Evolutionary conservation across 1,284 basidiomycete genomes (phyloP).

Genomic region (Neotropicomus parvogracilis): DNA sequence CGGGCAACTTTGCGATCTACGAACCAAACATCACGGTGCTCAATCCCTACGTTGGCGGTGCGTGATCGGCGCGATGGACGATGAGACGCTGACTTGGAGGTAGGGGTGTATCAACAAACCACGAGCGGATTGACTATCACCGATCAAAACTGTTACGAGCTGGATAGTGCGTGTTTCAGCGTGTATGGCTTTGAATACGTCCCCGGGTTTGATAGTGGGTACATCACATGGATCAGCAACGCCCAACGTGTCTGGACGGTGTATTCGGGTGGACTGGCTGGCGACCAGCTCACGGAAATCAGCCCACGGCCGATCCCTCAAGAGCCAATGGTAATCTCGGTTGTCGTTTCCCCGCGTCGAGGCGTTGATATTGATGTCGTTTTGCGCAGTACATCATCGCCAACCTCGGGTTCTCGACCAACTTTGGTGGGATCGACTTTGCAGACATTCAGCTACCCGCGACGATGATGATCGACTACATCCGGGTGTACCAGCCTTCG

Average conservation of each 20-base stretch:
- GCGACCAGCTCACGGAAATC: conserved; percentile 43
- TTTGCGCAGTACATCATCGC: conserved; percentile 39
- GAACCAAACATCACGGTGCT: conserved; percentile 25
- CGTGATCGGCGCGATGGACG: conserved; percentile 4
- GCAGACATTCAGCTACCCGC: conserved; percentile 37
- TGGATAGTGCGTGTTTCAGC: conserved; percentile 30
- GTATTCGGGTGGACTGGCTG: conserved; percentile 36
- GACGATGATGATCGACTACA: conserved; percentile 42
- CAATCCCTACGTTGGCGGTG: conserved; percentile 33
- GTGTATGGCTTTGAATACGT: conserved; percentile 35
- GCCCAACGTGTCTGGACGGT: conserved; percentile 46
- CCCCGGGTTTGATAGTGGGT: conserved; percentile 40
- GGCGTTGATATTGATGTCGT: conserved; percentile 11
- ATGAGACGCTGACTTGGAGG: conserved; percentile 1
- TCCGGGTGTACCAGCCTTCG: conserved; percentile 43
- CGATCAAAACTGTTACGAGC: conserved; percentile 32
- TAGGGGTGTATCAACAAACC: conserved; percentile 34
- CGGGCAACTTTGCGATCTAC: conserved; percentile 28
- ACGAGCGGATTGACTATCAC: conserved; percentile 32
- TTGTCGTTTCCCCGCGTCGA: background rate
- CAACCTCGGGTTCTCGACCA: conserved; percentile 41
- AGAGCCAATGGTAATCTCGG: conserved; percentile 45
- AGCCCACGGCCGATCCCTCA: conserved; percentile 47
- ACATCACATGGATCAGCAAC: conserved; percentile 48
- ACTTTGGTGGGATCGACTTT: conserved; percentile 42